phyloP scores from a whole-genome alignment of 257 asterid species.

The Gentiana straminea region DNA sequence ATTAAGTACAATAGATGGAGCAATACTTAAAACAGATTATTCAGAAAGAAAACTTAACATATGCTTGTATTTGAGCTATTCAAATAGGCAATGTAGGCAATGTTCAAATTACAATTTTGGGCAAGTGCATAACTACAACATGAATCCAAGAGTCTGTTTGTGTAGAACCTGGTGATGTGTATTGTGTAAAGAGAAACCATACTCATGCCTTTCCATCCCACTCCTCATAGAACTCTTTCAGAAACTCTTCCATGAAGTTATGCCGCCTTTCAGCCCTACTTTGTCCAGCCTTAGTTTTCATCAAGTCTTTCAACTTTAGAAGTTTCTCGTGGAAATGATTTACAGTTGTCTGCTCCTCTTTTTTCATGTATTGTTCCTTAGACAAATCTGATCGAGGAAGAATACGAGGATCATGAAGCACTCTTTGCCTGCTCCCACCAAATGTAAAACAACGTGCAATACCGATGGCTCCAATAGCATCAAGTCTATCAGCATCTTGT shows the following conservation, averaged over 20 bases:
- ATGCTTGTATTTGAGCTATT: background rate
- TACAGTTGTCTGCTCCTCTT: conserved; percentile 79
- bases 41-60: background rate
- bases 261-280: conserved; percentile 79
- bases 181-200: conserved; percentile 7
- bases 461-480: conserved; percentile 99
- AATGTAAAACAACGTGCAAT: conserved; percentile 93
- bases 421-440: conserved; percentile 77
- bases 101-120: background rate
- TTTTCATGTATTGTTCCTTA: conserved; percentile 76
- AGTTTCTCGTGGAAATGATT: conserved; percentile 98
- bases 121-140: background rate
- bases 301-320: conserved; percentile 73
- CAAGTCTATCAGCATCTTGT: conserved; percentile 98
- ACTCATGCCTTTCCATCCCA: conserved; percentile 87
- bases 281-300: conserved; percentile 89
- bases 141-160: no score
- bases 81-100: background rate
- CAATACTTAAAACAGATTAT: no score
- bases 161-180: no score
- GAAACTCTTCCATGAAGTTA: conserved; percentile 78
- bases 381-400: conserved; percentile 72
- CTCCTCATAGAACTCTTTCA: conserved; percentile 73
- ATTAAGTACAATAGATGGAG: no score
- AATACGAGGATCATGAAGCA: conserved; percentile 65